A percentile compares a stretch with the other conserved stretches of the same genome.
Conservation (phyloP, 2,329 filamentous ascomycete species). For the Colletotrichum truncatum region DNA sequence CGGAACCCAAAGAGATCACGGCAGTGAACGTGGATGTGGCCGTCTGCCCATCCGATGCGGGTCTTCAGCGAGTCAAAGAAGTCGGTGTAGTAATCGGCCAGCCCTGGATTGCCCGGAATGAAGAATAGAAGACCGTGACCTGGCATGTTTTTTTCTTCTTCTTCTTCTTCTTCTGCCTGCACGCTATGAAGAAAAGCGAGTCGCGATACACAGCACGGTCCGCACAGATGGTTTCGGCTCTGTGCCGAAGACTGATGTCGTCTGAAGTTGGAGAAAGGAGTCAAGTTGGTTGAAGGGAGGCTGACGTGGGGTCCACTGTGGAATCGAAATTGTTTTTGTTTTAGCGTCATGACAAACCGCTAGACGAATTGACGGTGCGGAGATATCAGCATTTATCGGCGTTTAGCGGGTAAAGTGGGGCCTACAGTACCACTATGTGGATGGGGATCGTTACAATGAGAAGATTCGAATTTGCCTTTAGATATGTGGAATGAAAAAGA, state of each 20-base stretch:
- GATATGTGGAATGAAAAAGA: no score
- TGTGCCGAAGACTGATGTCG: constrained; percentile 2
- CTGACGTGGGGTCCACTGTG: background rate
- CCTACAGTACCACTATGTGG: no score
- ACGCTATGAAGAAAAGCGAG: background rate
- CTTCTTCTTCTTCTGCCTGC: background rate
- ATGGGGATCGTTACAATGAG: no score
- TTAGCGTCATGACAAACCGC: background rate
- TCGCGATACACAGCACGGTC: constrained; percentile 21
- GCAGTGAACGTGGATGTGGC: constrained; percentile 64
- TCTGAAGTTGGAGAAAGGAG: background rate
- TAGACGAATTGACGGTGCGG: background rate
- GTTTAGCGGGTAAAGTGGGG: no score
- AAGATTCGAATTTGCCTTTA: no score
- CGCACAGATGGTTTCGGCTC: constrained; percentile 15
- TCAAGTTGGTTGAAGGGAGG: background rate
- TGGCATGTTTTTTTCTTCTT: constrained; percentile 2
- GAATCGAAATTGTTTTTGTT: background rate
- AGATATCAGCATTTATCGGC: background rate
- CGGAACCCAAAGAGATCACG: constrained; percentile 67
- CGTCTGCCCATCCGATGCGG: constrained; percentile 30
- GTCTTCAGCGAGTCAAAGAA: constrained; percentile 64
- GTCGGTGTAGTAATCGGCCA: constrained; percentile 76
- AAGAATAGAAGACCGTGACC: constrained; percentile 70
- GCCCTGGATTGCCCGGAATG: constrained; percentile 80